Base-by-base conservation (phyloP, 345 rosid genomes). In the Anacardium occidentale region DNA sequence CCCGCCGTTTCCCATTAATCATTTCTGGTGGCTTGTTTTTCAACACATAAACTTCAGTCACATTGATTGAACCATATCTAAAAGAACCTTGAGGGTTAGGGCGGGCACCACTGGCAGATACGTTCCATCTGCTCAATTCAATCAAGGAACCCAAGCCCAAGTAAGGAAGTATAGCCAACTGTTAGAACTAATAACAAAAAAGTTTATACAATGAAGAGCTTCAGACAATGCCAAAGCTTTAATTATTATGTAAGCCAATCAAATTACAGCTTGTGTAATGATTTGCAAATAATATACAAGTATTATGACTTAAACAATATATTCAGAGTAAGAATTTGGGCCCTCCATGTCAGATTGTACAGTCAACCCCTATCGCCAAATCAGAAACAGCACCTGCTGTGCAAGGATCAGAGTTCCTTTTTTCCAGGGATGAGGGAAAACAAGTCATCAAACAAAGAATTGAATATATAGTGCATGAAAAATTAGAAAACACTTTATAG, bases 31-130 rank as follows among this genome's bases (percentile, higher is more conserved):
- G 90, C 81, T 80, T 88, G 73, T 91, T 96, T 82, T 64, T 87
- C 82, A 96, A 68, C 69, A 96, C 89, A 21, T 83, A 93, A 70
- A 91, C 80, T 18, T 96, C 93, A 1, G 98, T 91, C 72, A 96
- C 98, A 75, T 96, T 96, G 83, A 96, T 96, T 8, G 98, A 86
- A 26, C 99, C 99, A 53, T 96, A 96, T 69, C 83, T 89, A 77
- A 93, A 96, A 14, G 99, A 96, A 2, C 99, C 99, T 73, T 95
- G 97, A 4, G 98, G 97, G 67, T 96, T 96, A 57, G 99, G 99
- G 18, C 99, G 95, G 3, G 99, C 99, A 62, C 99, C 98, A 60
- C 99, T 96, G 0, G 99, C 99, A 61, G 95, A 80, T 51, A 93
- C 98, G 79, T 96, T 89, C 98, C 98, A 95, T 65, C 98, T 94